Conservation (phyloP, 768 basidiomycete species). For the Lactifluus hygrophoroides region DNA sequence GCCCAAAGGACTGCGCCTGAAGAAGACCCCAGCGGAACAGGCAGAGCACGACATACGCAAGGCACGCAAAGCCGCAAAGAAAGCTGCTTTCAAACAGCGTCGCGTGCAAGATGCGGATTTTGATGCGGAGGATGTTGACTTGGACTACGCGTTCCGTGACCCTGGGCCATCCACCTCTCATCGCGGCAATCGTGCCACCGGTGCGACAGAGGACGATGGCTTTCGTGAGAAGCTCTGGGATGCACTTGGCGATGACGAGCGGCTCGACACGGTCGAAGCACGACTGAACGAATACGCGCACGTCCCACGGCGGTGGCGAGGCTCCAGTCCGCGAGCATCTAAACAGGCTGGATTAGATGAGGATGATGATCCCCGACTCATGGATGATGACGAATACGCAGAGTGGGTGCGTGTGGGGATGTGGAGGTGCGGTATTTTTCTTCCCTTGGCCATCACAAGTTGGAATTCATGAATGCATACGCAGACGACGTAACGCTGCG, state of each 20-base stretch:
- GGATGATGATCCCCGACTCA: slow-evolving; percentile 34
- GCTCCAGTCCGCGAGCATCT: no score
- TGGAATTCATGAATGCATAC: slow-evolving; percentile 33
- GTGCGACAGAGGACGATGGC: slow-evolving; percentile 50
- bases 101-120: background rate
- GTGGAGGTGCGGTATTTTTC: slow-evolving; percentile 53
- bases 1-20: slow-evolving; percentile 29
- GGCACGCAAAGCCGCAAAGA: slow-evolving; percentile 44
- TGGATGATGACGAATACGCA: slow-evolving; percentile 85
- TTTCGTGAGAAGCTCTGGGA: slow-evolving; percentile 70
- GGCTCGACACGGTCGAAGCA: slow-evolving; percentile 53
- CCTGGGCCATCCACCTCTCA: slow-evolving; percentile 31
- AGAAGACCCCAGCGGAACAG: slow-evolving; percentile 33
- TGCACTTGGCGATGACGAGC: slow-evolving; percentile 65
- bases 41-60: slow-evolving; percentile 30
- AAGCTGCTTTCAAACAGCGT: slow-evolving; percentile 26
- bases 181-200: slow-evolving; percentile 39
- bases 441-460: background rate
- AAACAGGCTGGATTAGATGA: no score
- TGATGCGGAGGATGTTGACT: background rate
- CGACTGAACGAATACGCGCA: slow-evolving; percentile 61
- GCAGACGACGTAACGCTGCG: slow-evolving; percentile 60
- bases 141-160: background rate
- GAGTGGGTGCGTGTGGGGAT: slow-evolving; percentile 83
- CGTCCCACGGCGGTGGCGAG: slow-evolving; percentile 63